Conservation (phyloP, 768 basidiomycete genomes). For the Pleurotus cornucopiae region DNA sequence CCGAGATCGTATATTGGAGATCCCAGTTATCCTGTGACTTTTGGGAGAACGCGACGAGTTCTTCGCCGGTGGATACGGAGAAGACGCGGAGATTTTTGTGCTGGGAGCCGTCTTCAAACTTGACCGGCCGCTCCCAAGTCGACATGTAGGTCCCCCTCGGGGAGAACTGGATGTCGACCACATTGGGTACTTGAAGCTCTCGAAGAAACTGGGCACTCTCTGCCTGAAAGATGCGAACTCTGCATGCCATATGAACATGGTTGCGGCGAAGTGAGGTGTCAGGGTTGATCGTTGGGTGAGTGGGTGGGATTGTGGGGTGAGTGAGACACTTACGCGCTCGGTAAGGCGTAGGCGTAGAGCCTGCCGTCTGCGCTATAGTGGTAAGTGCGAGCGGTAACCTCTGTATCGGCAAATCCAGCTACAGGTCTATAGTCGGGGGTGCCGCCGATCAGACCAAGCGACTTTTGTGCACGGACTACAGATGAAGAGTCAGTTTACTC, state of each 20-base stretch:
- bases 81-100: slow-evolving; percentile 95
- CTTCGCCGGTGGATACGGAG: slow-evolving; percentile 79
- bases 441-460: slow-evolving; percentile 79
- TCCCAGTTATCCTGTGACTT: slow-evolving; percentile 92
- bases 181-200: slow-evolving; percentile 70
- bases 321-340: slow-evolving; percentile 53
- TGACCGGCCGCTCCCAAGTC: slow-evolving; percentile 94
- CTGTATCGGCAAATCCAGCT: slow-evolving; percentile 60
- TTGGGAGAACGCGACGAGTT: slow-evolving; percentile 83
- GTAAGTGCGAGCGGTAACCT: slow-evolving; percentile 69
- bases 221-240: slow-evolving; percentile 75
- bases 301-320: not conserved
- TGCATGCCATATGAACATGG: slow-evolving; percentile 23
- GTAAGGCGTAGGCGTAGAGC: slow-evolving; percentile 80
- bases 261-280: no score
- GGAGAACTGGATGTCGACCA: slow-evolving; percentile 86
- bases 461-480: slow-evolving; percentile 92
- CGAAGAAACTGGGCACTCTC: slow-evolving; percentile 68
- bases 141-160: slow-evolving; percentile 91
- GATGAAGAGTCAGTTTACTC: slow-evolving; percentile 14
- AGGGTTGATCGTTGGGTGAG: not conserved
- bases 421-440: slow-evolving; percentile 70
- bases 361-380: slow-evolving; percentile 85
- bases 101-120: slow-evolving; percentile 85
- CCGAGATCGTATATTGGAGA: slow-evolving; percentile 86